These are phyloP conservation scores for Mycena rebaudengoi DNA, from an alignment of 768 basidiomycete species.

Conservation along the genomic window DNA sequence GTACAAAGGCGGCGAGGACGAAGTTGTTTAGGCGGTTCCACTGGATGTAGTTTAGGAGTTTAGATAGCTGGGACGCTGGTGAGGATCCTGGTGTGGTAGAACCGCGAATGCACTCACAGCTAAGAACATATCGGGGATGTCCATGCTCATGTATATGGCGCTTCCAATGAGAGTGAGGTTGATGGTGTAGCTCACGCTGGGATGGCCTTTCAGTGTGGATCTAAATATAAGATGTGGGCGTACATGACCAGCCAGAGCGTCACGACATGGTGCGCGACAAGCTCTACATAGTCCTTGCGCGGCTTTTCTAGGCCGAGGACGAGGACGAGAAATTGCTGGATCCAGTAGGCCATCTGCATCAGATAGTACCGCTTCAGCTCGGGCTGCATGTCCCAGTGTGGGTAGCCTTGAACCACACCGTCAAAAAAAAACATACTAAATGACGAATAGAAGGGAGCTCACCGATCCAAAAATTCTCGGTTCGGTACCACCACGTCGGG, in stretches of 20 bases:
- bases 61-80: constrained; percentile 67
- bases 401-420: too few relatives aligned
- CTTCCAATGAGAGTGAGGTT: constrained; percentile 90
- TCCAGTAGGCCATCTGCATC: constrained; percentile 93
- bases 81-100: background rate
- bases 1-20: constrained; percentile 70
- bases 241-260: constrained; percentile 94
- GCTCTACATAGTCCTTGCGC: constrained; percentile 87
- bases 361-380: constrained; percentile 93
- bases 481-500: constrained; percentile 88
- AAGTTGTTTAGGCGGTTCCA: constrained; percentile 67
- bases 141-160: constrained; percentile 95
- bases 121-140: constrained; percentile 89
- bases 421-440: too few relatives aligned
- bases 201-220: constrained; percentile 1
- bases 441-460: constrained; percentile 20
- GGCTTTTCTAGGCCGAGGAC: constrained; percentile 91
- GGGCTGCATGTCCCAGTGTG: constrained; percentile 85
- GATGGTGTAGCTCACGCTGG: constrained; percentile 82
- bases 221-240: constrained; percentile 17
- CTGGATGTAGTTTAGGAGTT: constrained; percentile 88
- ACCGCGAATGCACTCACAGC: constrained; percentile 62
- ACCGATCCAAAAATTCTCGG: constrained; percentile 88
- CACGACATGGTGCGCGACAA: constrained; percentile 90
- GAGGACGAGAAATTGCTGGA: constrained; percentile 91